Conservation (phyloP, 768 basidiomycete species). For the Serendipita sp. region DNA sequence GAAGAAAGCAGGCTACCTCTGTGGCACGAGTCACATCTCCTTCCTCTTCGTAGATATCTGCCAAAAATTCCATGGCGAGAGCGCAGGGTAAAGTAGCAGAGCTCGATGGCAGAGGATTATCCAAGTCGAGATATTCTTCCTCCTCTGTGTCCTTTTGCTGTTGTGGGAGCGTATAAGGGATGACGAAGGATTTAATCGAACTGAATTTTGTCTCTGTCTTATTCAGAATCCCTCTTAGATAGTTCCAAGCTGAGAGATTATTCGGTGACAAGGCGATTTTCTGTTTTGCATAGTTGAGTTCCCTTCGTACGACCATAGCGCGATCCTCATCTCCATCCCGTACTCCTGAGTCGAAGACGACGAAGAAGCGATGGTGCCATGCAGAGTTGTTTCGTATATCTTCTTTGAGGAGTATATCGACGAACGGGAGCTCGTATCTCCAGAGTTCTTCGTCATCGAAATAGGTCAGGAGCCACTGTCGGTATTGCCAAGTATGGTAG, state of each 20-base stretch:
- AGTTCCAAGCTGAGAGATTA: constrained; percentile 95
- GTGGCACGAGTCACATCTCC: constrained; percentile 29
- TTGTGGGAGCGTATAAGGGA: constrained; percentile 35
- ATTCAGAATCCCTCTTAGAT: constrained; percentile 72
- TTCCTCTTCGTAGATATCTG: constrained; percentile 51
- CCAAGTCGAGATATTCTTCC: constrained; percentile 40
- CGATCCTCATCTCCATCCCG: constrained; percentile 46
- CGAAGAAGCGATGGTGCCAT: constrained; percentile 92
- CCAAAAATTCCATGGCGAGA: constrained; percentile 72
- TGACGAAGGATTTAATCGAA: constrained; percentile 40
- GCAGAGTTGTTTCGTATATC: constrained; percentile 95
- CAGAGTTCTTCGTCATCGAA: constrained; percentile 58
- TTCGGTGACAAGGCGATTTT: constrained; percentile 78
- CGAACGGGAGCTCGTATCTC: constrained; percentile 58
- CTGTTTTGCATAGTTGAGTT: constrained; percentile 73
- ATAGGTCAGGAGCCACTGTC: constrained; percentile 84
- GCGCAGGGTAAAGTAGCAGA: constrained; percentile 61
- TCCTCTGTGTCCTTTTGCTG: not conserved
- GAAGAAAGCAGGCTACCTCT: constrained; percentile 16
- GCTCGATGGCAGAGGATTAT: constrained; percentile 51
- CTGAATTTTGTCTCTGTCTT: constrained; percentile 43
- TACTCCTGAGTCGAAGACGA: constrained; percentile 57
- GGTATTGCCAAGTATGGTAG: constrained; percentile 98
- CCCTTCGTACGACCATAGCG: constrained; percentile 44
- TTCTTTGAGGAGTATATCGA: constrained; percentile 47